phyloP scores from a whole-genome alignment of 306 rosid genomes.

The Malus sieversii region DNA sequence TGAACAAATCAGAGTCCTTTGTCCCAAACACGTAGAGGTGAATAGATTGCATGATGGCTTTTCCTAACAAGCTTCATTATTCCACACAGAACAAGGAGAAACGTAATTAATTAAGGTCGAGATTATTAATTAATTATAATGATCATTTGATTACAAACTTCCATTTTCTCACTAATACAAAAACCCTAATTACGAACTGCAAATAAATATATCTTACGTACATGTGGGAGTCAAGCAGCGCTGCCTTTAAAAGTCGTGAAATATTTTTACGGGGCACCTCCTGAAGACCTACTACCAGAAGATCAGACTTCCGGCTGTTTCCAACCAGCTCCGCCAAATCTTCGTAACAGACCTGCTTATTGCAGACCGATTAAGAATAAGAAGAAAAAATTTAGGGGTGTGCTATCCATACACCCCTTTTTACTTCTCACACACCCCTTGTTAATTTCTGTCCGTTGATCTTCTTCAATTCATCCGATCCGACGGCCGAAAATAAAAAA shows the following conservation, averaged over 20 bases:
- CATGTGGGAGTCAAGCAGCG: conserved; percentile 44
- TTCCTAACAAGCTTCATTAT: conserved; percentile 58
- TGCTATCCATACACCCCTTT: no score
- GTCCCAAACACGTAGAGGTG: conserved; percentile 67
- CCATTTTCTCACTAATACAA: no score
- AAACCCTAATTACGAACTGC: not conserved
- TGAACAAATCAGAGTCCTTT: conserved; percentile 35
- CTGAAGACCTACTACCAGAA: conserved; percentile 67
- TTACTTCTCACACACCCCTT: no score
- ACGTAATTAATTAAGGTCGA: not conserved
- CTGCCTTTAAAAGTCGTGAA: conserved; percentile 24
- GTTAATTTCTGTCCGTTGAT: no score
- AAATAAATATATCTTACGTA: conserved; percentile 8
- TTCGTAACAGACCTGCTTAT: conserved; percentile 31
- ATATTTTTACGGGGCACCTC: conserved; percentile 56
- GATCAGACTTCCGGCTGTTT: conserved; percentile 43
- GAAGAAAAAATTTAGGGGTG: not conserved
- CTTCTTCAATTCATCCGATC: no score
- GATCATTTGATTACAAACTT: no score
- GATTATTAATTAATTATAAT: not conserved
- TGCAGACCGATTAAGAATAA: not conserved
- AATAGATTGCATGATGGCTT: conserved; percentile 65
- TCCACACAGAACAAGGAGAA: not conserved
- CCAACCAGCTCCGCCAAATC: conserved; percentile 56
- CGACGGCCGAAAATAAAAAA: no score